A percentile compares a stretch with the other conserved stretches of the same genome.
phyloP scores from a whole-genome alignment of 306 rosid species.

The Oxytropis ochrocephala region DNA sequence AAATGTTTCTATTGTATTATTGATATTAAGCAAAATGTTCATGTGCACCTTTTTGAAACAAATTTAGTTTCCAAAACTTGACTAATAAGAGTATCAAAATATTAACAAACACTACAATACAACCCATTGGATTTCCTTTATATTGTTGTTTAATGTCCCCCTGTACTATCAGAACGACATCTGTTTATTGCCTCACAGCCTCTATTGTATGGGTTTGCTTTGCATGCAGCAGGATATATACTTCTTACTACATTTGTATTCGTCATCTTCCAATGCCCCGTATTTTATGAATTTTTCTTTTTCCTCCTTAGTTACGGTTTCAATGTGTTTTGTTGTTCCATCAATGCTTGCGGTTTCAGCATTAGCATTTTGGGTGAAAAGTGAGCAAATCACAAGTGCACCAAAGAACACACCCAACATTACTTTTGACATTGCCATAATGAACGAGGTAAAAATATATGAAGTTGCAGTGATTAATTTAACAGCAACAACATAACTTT shows the following conservation, averaged over 20 bases:
- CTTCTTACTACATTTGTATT: neutral
- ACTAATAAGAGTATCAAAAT: too few species aligned
- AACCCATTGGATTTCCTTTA: too few species aligned
- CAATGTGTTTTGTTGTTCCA: too few species aligned
- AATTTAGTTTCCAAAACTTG: too few species aligned
- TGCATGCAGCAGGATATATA: neutral
- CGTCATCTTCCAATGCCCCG: neutral
- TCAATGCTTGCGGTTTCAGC: accelerated
- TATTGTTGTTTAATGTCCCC: too few species aligned
- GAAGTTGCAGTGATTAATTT: neutral
- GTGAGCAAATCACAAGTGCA: neutral
- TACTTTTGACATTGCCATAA: neutral
- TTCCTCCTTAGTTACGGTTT: too few species aligned
- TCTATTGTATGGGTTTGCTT: neutral
- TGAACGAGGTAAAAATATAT: neutral
- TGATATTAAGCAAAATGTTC: too few species aligned
- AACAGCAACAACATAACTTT: neutral
- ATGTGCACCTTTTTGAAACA: too few species aligned
- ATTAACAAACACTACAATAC: too few species aligned
- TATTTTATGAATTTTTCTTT: neutral
- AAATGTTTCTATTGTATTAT: too few species aligned
- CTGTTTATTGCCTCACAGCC: neutral
- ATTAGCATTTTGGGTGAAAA: neutral
- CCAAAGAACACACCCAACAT: neutral
- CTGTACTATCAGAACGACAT: neutral